These are phyloP conservation scores for Cladosporium halotolerans DNA, from an alignment of 2,329 filamentous ascomycete genomes.

Conservation along the genomic window DNA sequence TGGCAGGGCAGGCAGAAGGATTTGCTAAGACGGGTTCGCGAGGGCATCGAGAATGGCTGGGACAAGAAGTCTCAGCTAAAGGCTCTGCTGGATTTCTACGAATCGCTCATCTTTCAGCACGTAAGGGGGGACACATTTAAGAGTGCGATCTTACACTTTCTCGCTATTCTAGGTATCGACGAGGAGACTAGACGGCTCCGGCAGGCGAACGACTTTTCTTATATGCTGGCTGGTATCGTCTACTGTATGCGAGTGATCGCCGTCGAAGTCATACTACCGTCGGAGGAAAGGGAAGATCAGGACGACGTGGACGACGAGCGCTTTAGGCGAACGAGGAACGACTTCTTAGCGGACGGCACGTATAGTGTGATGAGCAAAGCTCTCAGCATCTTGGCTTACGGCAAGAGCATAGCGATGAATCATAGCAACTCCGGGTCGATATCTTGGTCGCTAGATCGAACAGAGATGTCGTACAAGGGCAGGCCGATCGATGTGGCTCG, in stretches of 20 bases:
- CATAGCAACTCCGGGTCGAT: slow-evolving; percentile 16
- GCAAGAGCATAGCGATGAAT: slow-evolving; percentile 19
- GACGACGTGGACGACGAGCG: slow-evolving; percentile 13
- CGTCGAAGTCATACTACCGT: slow-evolving; percentile 17
- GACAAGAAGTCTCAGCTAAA: not conserved
- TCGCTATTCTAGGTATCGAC: not conserved
- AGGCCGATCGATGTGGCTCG: slow-evolving; percentile 13
- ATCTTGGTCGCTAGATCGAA: slow-evolving; percentile 12
- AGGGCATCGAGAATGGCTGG: not conserved
- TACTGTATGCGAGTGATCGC: not conserved
- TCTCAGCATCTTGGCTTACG: slow-evolving; percentile 19
- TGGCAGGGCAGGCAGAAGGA: not conserved
- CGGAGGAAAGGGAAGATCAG: slow-evolving; percentile 12
- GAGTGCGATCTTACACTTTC: not conserved
- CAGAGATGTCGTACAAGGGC: not conserved
- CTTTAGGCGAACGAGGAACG: slow-evolving; percentile 13
- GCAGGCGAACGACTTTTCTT: not conserved
- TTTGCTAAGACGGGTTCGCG: not conserved
- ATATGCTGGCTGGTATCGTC: not conserved
- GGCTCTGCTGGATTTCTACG: not conserved
- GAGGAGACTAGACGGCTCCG: not conserved
- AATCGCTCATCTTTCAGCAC: not conserved
- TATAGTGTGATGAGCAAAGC: slow-evolving; percentile 21
- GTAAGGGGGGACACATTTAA: not conserved
- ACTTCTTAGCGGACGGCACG: slow-evolving; percentile 18